Percentiles rank a stretch among this genome's conserved stretches.
These are phyloP conservation scores for Paracorniculantispora psalliotae DNA, from an alignment of 2,329 filamentous ascomycete species.

Conservation along the genomic window DNA sequence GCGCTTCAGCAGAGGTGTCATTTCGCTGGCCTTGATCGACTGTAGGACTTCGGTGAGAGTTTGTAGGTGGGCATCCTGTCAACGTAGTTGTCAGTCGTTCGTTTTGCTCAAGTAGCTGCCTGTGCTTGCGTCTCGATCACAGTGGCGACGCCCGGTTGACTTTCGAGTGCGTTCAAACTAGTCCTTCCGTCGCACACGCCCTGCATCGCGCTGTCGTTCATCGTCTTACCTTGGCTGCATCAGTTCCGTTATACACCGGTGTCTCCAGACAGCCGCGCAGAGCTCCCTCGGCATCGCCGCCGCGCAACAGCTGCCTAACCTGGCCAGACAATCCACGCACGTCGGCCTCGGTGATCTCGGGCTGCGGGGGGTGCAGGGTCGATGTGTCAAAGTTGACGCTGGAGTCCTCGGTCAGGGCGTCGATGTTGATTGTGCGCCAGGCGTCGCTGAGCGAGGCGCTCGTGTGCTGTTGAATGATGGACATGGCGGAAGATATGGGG, in stretches of 20 bases:
- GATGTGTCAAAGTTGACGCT: conserved; percentile 85
- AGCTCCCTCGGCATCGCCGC: conserved; percentile 83
- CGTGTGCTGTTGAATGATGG: conserved; percentile 62
- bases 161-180: too few species aligned
- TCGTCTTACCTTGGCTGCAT: conserved; percentile 50
- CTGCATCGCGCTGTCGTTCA: neutral
- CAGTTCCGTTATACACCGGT: conserved; percentile 66
- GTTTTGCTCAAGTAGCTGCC: neutral
- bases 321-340: conserved; percentile 74
- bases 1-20: conserved; percentile 79
- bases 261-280: conserved; percentile 79
- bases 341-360: conserved; percentile 70
- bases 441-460: conserved; percentile 56
- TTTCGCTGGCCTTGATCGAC: conserved; percentile 93
- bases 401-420: conserved; percentile 85
- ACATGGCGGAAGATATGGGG: conserved; percentile 42
- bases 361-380: conserved; percentile 71
- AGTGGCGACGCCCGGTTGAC: too few species aligned
- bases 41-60: conserved; percentile 91
- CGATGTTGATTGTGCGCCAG: conserved; percentile 90
- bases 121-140: too few species aligned
- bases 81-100: neutral
- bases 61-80: conserved; percentile 76
- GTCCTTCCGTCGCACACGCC: too few species aligned
- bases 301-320: conserved; percentile 80